Evolutionary conservation across 176 grass and related monocot genomes (phyloP).

Genomic region (Rhynchospora tenuis): DNA sequence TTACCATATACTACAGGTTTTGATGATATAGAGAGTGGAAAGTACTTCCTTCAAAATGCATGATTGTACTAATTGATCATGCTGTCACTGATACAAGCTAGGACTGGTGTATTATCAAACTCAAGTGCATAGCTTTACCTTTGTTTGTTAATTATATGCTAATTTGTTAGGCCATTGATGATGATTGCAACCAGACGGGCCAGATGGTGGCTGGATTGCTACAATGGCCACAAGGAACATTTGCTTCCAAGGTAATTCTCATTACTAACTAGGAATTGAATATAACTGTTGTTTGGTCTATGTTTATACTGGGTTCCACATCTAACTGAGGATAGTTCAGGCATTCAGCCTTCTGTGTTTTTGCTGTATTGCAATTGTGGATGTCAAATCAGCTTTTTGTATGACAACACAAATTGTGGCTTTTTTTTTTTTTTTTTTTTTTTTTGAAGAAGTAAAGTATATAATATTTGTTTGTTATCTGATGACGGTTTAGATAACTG

Average conservation of each 20-base stretch:
- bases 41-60: background rate
- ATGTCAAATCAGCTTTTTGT: conserved; percentile 1
- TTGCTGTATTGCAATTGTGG: background rate
- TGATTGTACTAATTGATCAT: background rate
- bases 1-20: background rate
- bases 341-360: background rate
- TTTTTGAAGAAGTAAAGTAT: background rate
- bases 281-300: background rate
- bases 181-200: conserved; percentile 96
- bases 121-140: background rate
- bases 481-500: background rate
- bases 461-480: background rate
- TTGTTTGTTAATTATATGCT: conserved; percentile 6
- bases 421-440: background rate
- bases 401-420: background rate
- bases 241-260: conserved; percentile 66
- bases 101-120: background rate
- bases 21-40: background rate
- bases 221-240: conserved; percentile 86
- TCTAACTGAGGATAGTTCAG: background rate
- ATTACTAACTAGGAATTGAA: background rate
- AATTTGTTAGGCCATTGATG: conserved; percentile 75
- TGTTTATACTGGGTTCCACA: background rate
- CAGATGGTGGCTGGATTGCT: conserved; percentile 91
- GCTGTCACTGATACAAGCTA: background rate